These are phyloP conservation scores for Penicillium lividum DNA, from an alignment of 495 filamentous ascomycete species.

Conservation along the genomic window DNA sequence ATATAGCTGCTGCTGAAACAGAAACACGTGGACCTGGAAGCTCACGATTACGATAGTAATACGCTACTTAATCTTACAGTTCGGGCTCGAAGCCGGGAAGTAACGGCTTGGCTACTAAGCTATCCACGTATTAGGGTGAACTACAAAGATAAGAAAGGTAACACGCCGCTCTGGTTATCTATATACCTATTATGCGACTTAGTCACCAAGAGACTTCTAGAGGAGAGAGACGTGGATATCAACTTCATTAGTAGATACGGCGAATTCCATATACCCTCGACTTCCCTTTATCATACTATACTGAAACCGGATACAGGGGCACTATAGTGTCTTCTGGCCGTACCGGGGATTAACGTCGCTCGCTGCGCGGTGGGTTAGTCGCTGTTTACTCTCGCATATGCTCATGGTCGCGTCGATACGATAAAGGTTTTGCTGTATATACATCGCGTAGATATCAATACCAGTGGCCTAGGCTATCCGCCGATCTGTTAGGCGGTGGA, in stretches of 20 bases:
- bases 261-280: slow-evolving; percentile 9
- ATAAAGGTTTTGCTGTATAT: no score
- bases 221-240: slow-evolving; percentile 9
- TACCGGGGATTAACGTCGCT: slow-evolving; percentile 9
- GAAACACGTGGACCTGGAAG: slow-evolving; percentile 1
- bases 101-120: slow-evolving; percentile 11
- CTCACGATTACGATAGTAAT: slow-evolving; percentile 11
- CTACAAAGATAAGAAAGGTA: slow-evolving; percentile 9
- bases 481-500: no score
- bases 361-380: slow-evolving; percentile 11
- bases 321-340: slow-evolving; percentile 12
- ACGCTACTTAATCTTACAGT: slow-evolving; percentile 16
- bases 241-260: slow-evolving; percentile 9
- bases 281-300: slow-evolving; percentile 11
- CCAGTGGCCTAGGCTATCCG: no score
- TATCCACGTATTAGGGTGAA: slow-evolving; percentile 5
- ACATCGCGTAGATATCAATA: no score
- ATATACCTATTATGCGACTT: slow-evolving; percentile 9
- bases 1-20: slow-evolving; percentile 10
- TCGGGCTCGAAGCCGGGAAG: slow-evolving; percentile 4
- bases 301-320: slow-evolving; percentile 8
- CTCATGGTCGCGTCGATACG: no score
- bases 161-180: slow-evolving; percentile 18
- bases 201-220: slow-evolving; percentile 12
- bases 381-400: no score